phyloP scores from a whole-genome alignment of 306 rosid genomes.

The Hippophae tibetana region DNA sequence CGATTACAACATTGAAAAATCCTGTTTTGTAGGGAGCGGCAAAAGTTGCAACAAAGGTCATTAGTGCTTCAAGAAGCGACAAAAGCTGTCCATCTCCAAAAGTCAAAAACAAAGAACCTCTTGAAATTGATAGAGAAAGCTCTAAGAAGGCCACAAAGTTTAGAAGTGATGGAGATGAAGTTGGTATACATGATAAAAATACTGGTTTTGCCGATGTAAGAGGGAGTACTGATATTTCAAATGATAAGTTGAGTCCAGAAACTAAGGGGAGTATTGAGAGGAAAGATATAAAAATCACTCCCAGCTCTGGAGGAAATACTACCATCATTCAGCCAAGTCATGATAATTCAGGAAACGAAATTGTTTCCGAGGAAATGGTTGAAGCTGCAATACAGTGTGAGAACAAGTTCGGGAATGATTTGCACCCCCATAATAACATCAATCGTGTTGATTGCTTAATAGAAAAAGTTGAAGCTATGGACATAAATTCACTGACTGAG shows the following conservation, averaged over 20 bases:
- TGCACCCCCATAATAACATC: constrained; percentile 16
- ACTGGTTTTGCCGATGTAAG: constrained; percentile 1
- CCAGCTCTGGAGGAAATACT: constrained; percentile 6
- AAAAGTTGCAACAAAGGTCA: constrained; percentile 24
- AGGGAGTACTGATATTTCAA: constrained; percentile 1
- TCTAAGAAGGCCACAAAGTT: constrained; percentile 12
- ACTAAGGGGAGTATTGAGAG: constrained; percentile 1
- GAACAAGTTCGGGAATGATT: constrained; percentile 9
- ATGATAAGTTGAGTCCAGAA: constrained; percentile 10
- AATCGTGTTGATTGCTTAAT: constrained; percentile 36
- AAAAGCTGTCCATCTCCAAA: constrained; percentile 20
- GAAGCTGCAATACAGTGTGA: constrained; percentile 7
- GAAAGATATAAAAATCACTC: constrained; percentile 11
- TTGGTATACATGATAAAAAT: constrained; percentile 16
- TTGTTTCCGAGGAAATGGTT: constrained; percentile 1
- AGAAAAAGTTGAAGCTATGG: constrained; percentile 37
- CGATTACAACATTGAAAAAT: constrained; percentile 17
- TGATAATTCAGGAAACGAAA: neutral
- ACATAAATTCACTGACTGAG: constrained; percentile 23
- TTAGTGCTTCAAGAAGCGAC: constrained; percentile 24
- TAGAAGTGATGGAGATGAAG: constrained; percentile 15
- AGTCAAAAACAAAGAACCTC: constrained; percentile 15
- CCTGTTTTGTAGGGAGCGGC: constrained; percentile 28
- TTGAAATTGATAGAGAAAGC: constrained; percentile 18
- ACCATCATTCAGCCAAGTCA: constrained; percentile 8